phyloP scores from a whole-genome alignment of 2,329 filamentous ascomycete species.

The Capronia epimyces region DNA sequence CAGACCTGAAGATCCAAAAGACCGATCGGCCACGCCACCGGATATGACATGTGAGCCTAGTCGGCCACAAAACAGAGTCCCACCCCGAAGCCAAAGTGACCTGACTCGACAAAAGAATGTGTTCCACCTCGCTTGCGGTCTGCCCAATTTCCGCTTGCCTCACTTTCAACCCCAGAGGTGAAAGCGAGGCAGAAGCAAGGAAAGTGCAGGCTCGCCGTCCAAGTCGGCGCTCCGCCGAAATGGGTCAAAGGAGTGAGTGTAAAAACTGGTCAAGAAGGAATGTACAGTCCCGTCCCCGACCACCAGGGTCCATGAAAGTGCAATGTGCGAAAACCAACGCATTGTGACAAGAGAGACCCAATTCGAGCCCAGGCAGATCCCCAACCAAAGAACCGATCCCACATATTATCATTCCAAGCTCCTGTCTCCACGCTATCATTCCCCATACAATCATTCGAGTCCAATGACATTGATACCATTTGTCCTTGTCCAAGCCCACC shows the following conservation, averaged over 20 bases:
- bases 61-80: neutral
- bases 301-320: neutral
- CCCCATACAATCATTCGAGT: neutral
- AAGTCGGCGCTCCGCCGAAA: neutral
- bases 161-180: neutral
- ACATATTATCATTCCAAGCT: neutral
- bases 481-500: neutral
- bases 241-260: neutral
- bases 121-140: neutral
- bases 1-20: no score
- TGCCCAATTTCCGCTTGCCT: neutral
- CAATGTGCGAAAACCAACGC: neutral
- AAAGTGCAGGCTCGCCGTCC: neutral
- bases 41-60: neutral
- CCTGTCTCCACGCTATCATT: neutral
- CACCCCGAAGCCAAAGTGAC: neutral
- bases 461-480: neutral
- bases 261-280: neutral
- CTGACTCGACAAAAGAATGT: neutral
- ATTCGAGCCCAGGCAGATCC: neutral
- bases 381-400: neutral
- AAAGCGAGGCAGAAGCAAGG: neutral
- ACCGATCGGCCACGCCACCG: no score
- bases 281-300: neutral
- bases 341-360: neutral